Percentiles rank a stretch among this genome's conserved stretches.
Conservation (phyloP, 1,284 basidiomycete species). For the Microbotryum silenes-acaulis region DNA sequence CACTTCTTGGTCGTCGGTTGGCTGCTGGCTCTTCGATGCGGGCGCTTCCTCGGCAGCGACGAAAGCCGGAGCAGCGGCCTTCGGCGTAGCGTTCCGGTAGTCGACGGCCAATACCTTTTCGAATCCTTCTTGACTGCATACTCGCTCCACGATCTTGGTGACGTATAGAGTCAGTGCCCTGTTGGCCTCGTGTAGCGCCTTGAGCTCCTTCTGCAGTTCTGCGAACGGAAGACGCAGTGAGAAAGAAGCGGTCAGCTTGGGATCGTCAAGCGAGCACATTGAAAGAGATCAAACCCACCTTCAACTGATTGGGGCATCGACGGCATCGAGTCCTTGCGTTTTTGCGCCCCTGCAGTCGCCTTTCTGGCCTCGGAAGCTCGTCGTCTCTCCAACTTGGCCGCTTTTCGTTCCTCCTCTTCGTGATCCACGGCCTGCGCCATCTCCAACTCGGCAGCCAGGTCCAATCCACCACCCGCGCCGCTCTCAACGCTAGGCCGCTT, state of each 20-base stretch:
- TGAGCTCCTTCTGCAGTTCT: conserved; percentile 29
- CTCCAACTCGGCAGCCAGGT: conserved; percentile 33
- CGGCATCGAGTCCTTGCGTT: conserved; percentile 8
- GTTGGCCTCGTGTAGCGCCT: conserved; percentile 34
- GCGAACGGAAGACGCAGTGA: background rate
- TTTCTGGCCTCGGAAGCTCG: conserved; percentile 1
- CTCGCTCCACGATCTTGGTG: conserved; percentile 36
- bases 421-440: conserved; percentile 10
- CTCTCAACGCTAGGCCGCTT: background rate
- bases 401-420: conserved; percentile 6
- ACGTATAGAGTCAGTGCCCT: conserved; percentile 35
- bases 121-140: conserved; percentile 36
- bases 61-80: background rate
- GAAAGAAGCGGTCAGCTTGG: too few relatives aligned
- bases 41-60: background rate
- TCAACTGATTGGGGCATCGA: conserved; percentile 2
- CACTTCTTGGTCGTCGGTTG: background rate
- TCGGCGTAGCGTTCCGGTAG: conserved; percentile 21
- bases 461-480: conserved; percentile 20
- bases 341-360: background rate
- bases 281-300: background rate
- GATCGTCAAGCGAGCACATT: background rate
- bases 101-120: conserved; percentile 36
- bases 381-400: background rate
- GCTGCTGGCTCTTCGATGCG: background rate